Evolutionary conservation across 495 filamentous ascomycete species (phyloP), one percentile per base, ranked within the genome.

Genomic region (Pseudomonodictys pantanalensis): DNA sequence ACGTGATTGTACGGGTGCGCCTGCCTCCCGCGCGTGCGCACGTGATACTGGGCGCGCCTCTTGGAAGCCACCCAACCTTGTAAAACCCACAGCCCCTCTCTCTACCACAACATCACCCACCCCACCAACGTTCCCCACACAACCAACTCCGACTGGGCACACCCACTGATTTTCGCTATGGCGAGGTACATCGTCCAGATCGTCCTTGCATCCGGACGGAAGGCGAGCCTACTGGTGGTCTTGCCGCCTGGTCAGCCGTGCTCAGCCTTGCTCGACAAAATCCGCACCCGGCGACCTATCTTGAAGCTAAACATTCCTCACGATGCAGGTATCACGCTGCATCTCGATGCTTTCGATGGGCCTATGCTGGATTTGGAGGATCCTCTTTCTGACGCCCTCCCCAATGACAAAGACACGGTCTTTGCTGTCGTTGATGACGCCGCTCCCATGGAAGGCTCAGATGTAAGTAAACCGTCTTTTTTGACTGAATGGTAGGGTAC

Each of bases 361-460:
- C 60, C 65, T 24, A 51, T 68, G 3, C 48, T 68, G 1, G 65
- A 64, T 46, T 2, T 1, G 12, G 65, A 60, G 47, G 65, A 68
- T 26, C 20, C 61, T 11, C 41, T 68, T 17, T 46, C 25, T 11
- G 61, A 64, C 48, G 60, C 54, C 2, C 39, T 68, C 12, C 56
- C 32, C 22, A 35, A 60, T 26, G 18, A 51, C 2, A 44, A 53
- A 29, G 52, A 30, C 11, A 61, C 60, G 39, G 50, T 68, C 18
- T 68, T 52, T 50, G 65, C 61, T 12, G 48, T 58, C 12, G 52
- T 68, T 25, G 32, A 45, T 41, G 28, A 25, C 2, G 18, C 9
- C 17, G 25, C 26, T n/a, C 9, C 29, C n/a, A 2, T 11, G 25
- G 42, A 6, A 3, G 38, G 17, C 33, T 51, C 50, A 3, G 30